These are phyloP conservation scores for Lactifluus piperatus DNA, from an alignment of 768 basidiomycete species.

Conservation along the genomic window DNA sequence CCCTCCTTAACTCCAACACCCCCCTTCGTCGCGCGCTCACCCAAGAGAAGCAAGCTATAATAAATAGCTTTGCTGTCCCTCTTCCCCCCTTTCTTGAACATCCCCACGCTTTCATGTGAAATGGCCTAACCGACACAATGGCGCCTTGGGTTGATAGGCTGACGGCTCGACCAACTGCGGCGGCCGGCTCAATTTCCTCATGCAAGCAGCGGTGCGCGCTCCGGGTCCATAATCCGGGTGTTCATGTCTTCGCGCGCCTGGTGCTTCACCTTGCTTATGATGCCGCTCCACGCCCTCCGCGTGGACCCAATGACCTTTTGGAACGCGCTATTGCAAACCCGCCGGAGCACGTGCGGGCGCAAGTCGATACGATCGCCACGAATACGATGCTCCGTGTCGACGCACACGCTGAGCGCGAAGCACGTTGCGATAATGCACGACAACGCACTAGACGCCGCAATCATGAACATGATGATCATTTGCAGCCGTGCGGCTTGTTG, in stretches of 20 bases:
- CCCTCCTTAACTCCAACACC: background rate
- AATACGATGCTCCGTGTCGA: slow-evolving; percentile 61
- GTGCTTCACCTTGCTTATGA: background rate
- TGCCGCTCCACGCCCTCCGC: background rate
- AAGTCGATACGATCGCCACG: slow-evolving; percentile 52
- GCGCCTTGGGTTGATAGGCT: background rate
- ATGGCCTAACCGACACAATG: background rate
- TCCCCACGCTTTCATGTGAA: background rate
- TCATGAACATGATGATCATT: slow-evolving; percentile 95
- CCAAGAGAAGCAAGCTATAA: background rate
- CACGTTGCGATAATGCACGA: slow-evolving; percentile 58
- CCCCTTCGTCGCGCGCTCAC: background rate
- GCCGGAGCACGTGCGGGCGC: slow-evolving; percentile 15
- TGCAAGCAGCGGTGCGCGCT: slow-evolving; percentile 1
- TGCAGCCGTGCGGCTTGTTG: slow-evolving; percentile 80
- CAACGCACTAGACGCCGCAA: slow-evolving; percentile 67
- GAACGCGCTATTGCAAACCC: background rate
- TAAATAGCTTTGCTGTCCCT: background rate
- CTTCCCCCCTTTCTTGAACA: background rate
- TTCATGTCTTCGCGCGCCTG: background rate
- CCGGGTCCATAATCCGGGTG: background rate
- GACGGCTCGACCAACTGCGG: background rate
- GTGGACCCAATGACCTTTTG: background rate
- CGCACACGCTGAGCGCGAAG: slow-evolving; percentile 48
- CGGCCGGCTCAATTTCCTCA: background rate